phyloP scores from a whole-genome alignment of 257 asterid genomes.

The Solanum lignicaule region DNA sequence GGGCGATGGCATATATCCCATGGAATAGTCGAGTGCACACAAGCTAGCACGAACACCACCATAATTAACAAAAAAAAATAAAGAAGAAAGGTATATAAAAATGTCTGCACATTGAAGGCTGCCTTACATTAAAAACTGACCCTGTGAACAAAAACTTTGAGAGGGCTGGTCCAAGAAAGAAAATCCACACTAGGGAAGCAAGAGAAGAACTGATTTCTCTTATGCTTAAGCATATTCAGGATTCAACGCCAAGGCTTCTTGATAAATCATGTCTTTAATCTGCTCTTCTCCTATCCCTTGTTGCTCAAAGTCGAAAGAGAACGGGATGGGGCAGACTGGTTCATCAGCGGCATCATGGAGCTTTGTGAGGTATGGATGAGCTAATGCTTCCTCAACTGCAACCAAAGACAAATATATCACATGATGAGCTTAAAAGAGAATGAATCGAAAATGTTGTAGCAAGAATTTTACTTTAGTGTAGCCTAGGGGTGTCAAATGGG shows the following conservation, averaged over 20 bases:
- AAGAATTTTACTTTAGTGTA: neutral
- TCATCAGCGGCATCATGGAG: slow-evolving; percentile 79
- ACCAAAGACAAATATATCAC: neutral
- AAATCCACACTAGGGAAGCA: neutral
- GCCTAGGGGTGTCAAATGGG: neutral
- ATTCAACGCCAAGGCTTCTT: slow-evolving; percentile 67
- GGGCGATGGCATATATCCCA: neutral
- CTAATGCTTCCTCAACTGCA: slow-evolving; percentile 83
- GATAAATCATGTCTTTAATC: slow-evolving; percentile 86
- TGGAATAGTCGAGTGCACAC: neutral
- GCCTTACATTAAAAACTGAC: neutral
- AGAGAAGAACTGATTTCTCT: neutral
- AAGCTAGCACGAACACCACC: neutral
- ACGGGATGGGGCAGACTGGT: slow-evolving; percentile 54
- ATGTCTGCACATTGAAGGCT: neutral
- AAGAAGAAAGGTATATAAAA: neutral
- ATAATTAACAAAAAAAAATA: neutral
- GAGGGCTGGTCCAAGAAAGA: neutral
- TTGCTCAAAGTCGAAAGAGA: slow-evolving; percentile 71
- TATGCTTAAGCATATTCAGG: slow-evolving; percentile 25
- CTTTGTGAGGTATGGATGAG: slow-evolving; percentile 73
- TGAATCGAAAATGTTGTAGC: neutral
- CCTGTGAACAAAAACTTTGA: neutral
- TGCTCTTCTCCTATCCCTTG: slow-evolving; percentile 68
- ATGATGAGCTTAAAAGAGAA: neutral